Percentiles rank a stretch among this genome's conserved stretches.
Conservation (phyloP, 495 filamentous ascomycete species). For the Hypoxylon crocopeplum region DNA sequence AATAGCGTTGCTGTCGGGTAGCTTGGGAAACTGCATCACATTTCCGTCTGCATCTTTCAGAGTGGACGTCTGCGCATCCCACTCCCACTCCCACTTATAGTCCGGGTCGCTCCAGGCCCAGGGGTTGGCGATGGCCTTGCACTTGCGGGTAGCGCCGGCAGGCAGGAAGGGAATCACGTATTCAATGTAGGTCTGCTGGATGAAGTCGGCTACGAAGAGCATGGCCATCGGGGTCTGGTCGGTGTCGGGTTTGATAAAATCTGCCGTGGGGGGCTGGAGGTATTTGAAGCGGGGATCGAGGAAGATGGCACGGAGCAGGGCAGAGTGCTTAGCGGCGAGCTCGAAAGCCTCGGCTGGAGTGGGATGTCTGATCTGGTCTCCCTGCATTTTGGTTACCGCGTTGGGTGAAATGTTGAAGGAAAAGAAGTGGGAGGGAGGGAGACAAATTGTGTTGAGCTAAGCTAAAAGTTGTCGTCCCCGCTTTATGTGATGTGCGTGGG, state of each 20-base stretch:
- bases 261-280: slow-evolving; percentile 29
- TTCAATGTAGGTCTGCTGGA: slow-evolving; percentile 38
- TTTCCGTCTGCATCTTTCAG: slow-evolving; percentile 51
- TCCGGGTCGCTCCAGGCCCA: slow-evolving; percentile 37
- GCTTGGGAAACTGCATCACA: slow-evolving; percentile 45
- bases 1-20: slow-evolving; percentile 1
- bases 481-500: no score
- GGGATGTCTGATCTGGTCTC: slow-evolving; percentile 23
- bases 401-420: not conserved
- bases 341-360: slow-evolving; percentile 37
- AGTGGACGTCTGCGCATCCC: slow-evolving; percentile 36
- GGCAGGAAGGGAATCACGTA: slow-evolving; percentile 40
- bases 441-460: no score
- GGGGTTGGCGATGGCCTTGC: slow-evolving; percentile 39
- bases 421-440: not conserved
- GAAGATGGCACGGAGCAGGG: slow-evolving; percentile 34
- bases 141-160: slow-evolving; percentile 35
- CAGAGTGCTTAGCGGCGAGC: slow-evolving; percentile 26
- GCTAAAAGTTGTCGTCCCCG: no score
- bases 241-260: slow-evolving; percentile 28
- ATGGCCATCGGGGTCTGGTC: slow-evolving; percentile 28
- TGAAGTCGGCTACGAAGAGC: slow-evolving; percentile 36
- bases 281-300: slow-evolving; percentile 32
- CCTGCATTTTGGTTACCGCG: slow-evolving; percentile 18
- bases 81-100: slow-evolving; percentile 38